Percentiles rank a stretch among this genome's conserved stretches.
Evolutionary conservation across 352 stramenopile genomes (phyloP).

Genomic region (Phytophthora cryptogea): DNA sequence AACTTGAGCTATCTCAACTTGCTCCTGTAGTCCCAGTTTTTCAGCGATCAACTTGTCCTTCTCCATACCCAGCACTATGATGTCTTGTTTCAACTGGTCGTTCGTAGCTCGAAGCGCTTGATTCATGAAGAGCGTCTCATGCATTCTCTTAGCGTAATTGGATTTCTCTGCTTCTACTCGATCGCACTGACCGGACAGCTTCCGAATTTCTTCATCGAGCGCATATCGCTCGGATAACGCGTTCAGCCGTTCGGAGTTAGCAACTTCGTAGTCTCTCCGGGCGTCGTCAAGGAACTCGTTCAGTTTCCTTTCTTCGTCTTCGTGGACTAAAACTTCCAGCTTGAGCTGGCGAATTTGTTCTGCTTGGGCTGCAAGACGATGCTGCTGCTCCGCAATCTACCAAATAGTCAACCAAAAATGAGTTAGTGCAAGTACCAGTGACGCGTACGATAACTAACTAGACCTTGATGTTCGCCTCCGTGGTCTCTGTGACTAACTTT

Average conservation of each 20-base stretch:
- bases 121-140: slow-evolving; percentile 82
- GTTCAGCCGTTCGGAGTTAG: slow-evolving; percentile 69
- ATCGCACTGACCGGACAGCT: slow-evolving; percentile 55
- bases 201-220: slow-evolving; percentile 69
- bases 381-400: slow-evolving; percentile 51
- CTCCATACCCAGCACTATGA: slow-evolving; percentile 58
- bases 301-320: slow-evolving; percentile 67
- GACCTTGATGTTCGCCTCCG: slow-evolving; percentile 42
- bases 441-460: neutral
- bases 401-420: neutral
- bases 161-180: slow-evolving; percentile 59
- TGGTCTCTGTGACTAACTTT: slow-evolving; percentile 51
- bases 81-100: slow-evolving; percentile 68
- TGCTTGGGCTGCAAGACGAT: slow-evolving; percentile 24
- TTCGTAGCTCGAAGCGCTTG: slow-evolving; percentile 63
- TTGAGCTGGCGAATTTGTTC: slow-evolving; percentile 67
- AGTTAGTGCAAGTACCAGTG: slow-evolving; percentile 1
- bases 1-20: slow-evolving; percentile 34
- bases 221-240: slow-evolving; percentile 60
- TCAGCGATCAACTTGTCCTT: slow-evolving; percentile 57
- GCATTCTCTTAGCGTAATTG: slow-evolving; percentile 66
- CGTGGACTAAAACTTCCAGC: slow-evolving; percentile 71
- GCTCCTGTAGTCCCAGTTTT: slow-evolving; percentile 39
- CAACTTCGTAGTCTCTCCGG: slow-evolving; percentile 65
- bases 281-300: slow-evolving; percentile 64